These are phyloP conservation scores for Ulota crispa DNA, from an alignment of 225 moss, liverwort and hornwort genomes.

Conservation along the genomic window DNA sequence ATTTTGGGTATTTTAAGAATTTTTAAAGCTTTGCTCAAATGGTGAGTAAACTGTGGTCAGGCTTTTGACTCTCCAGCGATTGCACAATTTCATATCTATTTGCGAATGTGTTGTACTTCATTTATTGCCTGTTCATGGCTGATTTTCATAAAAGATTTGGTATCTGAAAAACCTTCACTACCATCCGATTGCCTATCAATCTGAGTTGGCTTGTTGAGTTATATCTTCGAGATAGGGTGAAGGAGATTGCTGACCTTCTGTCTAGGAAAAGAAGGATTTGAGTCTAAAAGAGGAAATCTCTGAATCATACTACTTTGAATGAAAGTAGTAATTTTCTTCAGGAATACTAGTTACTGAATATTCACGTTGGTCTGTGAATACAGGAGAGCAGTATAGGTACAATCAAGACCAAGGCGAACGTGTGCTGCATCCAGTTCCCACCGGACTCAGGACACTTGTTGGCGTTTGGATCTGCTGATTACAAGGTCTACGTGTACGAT, in stretches of 20 bases:
- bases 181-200: neutral
- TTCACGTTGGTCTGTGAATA: conserved; percentile 2
- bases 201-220: neutral
- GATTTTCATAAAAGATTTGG: neutral
- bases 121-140: neutral
- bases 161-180: neutral
- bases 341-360: neutral
- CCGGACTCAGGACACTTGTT: conserved; percentile 87
- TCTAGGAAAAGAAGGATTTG: neutral
- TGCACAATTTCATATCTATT: neutral
- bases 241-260: neutral
- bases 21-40: neutral
- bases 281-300: neutral
- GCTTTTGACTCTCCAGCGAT: neutral
- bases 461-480: conserved; percentile 95
- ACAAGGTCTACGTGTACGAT: conserved; percentile 93
- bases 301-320: neutral
- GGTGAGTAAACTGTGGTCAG: neutral
- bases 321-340: neutral
- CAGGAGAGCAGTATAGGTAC: conserved; percentile 94
- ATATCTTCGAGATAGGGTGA: neutral
- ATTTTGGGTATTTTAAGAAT: neutral
- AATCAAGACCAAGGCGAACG: conserved; percentile 93
- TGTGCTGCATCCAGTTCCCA: conserved; percentile 97
- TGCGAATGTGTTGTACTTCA: neutral